Evolutionary conservation across 108 stramenopile species (phyloP), one percentile per base, ranked within the genome.

Genomic region (Fistulifera pelliculosa): DNA sequence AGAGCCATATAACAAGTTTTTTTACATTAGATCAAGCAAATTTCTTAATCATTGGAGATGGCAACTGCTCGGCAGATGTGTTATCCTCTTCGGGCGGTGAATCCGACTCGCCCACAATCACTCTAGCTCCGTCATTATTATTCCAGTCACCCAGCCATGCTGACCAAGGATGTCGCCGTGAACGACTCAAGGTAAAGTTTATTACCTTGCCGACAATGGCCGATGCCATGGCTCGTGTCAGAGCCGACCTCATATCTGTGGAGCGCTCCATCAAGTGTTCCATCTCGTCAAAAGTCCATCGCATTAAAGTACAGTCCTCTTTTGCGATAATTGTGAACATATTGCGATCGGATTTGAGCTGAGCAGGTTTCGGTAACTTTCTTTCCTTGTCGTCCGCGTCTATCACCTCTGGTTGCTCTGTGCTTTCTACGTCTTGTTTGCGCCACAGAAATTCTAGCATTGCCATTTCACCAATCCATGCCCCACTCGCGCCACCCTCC

Each of bases 401-500:
- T 18, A 39, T 40, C 39, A 15, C 49, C 21, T 43, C 16, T 26
- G 28, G 41, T 22, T 22, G 7, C 15, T 31, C 27, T 16, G 16
- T 8, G 40, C 6, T 3, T 7, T 51, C 50, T 5, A 45, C 38
- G 16, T 45, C 17, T 50, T 66, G 56, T 17, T 17, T 49, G 22
- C 70, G 69, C 77, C 79, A 79, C 27, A 74, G 53, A 10, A 50
- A 48, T 51, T 83, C 76, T 21, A 91, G 55, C 50, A 91, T 85
- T 6, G 84, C 72, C 71, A 91, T 85, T 66, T 91, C 89, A 22
- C 89, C 89, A 19, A 86, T 55, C 85, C 85, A 91, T 7, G 89
- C 85, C 8, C 89, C 89, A 4, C 79, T 73, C 50, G 86, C 81
- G n/a, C 85, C 84, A 24, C 89, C 81, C 27, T 64, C 54, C 2